Percentiles rank a stretch among this genome's conserved stretches.
These are phyloP conservation scores for Psilocybe mexicana DNA, from an alignment of 1,284 basidiomycete species.

Conservation along the genomic window DNA sequence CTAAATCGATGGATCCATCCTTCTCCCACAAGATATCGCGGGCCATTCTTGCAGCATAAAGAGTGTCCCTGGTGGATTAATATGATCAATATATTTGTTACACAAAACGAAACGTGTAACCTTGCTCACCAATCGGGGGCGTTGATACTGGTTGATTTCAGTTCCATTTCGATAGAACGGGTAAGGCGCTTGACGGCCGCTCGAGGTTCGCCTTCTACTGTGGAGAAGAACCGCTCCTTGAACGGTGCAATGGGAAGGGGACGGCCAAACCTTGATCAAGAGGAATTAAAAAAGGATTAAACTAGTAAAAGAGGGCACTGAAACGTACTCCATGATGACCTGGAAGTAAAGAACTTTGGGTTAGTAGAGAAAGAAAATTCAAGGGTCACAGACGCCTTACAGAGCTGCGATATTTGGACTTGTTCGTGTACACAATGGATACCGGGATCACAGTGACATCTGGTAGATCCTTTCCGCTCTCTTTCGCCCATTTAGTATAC, in stretches of 20 bases:
- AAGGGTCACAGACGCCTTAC: constrained; percentile 42
- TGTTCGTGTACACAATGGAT: constrained; percentile 93
- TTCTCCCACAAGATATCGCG: constrained; percentile 87
- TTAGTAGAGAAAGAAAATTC: not conserved
- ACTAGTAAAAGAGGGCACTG: not conserved
- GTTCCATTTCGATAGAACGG: constrained; percentile 65
- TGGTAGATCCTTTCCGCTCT: constrained; percentile 44
- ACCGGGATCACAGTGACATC: constrained; percentile 73
- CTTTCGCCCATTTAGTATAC: constrained; percentile 78
- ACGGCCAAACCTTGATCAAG: constrained; percentile 66
- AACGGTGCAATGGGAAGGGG: constrained; percentile 79
- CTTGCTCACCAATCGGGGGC: constrained; percentile 84
- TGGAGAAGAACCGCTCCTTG: constrained; percentile 76
- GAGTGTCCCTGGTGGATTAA: constrained; percentile 66
- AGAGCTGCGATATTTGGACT: constrained; percentile 87
- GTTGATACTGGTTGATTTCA: constrained; percentile 84
- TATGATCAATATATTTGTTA: not conserved
- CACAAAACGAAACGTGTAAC: not conserved
- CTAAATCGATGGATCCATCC: constrained; percentile 71
- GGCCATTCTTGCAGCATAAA: constrained; percentile 86
- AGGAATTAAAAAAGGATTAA: constrained; percentile 3
- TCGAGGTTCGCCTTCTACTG: constrained; percentile 67
- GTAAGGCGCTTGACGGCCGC: constrained; percentile 89
- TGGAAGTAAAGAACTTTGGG: constrained; percentile 28
- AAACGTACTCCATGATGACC: constrained; percentile 71